Evolutionary conservation across 352 stramenopile species (phyloP).

Genomic region (Phytophthora syringae): DNA sequence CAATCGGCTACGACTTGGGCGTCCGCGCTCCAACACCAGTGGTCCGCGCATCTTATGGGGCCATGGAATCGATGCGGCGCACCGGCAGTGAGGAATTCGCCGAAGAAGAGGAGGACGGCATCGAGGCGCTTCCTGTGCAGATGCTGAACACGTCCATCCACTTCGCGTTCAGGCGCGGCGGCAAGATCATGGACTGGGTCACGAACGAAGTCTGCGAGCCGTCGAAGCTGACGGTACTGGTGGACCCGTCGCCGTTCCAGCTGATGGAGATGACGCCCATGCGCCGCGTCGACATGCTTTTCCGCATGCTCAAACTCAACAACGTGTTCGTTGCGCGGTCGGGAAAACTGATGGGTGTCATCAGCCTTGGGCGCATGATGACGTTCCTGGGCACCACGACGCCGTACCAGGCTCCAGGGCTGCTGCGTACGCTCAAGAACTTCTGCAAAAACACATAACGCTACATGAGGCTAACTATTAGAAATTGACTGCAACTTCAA

Average conservation of each 20-base stretch:
- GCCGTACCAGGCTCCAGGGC: conserved; percentile 63
- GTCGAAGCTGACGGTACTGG: conserved; percentile 74
- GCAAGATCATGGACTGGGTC: conserved; percentile 79
- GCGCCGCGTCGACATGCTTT: conserved; percentile 84
- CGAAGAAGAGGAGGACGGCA: conserved; percentile 22
- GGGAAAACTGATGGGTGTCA: conserved; percentile 77
- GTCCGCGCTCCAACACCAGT: conserved; percentile 17
- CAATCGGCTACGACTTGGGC: conserved; percentile 14
- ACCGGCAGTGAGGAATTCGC: conserved; percentile 17
- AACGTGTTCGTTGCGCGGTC: conserved; percentile 88
- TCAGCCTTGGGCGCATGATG: conserved; percentile 83
- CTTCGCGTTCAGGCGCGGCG: conserved; percentile 73
- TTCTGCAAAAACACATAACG: conserved; percentile 25
- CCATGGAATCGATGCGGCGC: conserved; percentile 23
- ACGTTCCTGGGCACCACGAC: conserved; percentile 75
- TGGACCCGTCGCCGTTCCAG: conserved; percentile 83
- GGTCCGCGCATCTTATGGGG: conserved; percentile 27
- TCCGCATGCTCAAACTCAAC: conserved; percentile 91
- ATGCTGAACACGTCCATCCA: conserved; percentile 66
- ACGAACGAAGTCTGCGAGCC: conserved; percentile 68
- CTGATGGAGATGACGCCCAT: conserved; percentile 88
- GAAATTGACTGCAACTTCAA: conserved; percentile 1
- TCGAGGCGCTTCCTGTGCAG: conserved; percentile 28
- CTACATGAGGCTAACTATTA: not conserved
- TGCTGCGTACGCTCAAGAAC: conserved; percentile 54